These are phyloP conservation scores for Annulohypoxylon maeteangense DNA, from an alignment of 495 filamentous ascomycete species.

Conservation along the genomic window DNA sequence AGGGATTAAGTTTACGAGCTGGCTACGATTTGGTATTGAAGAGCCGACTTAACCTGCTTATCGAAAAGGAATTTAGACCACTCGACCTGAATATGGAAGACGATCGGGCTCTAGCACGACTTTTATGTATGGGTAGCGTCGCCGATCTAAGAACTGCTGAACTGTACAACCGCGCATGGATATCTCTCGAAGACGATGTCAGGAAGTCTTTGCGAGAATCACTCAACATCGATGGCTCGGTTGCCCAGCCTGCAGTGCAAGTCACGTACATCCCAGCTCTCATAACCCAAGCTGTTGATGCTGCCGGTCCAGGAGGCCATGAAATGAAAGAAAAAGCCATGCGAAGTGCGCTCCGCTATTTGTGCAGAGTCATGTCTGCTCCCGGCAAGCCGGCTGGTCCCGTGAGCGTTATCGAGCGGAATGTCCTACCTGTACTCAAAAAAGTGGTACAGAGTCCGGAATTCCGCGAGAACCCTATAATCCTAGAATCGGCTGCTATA, in stretches of 20 bases:
- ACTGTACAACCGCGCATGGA: conserved; percentile 47
- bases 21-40: conserved; percentile 52
- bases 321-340: conserved; percentile 30
- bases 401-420: conserved; percentile 39
- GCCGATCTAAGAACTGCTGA: conserved; percentile 42
- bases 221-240: conserved; percentile 50
- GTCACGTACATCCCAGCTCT: conserved; percentile 53
- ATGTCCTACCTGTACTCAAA: conserved; percentile 28
- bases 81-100: conserved; percentile 37
- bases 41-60: conserved; percentile 40
- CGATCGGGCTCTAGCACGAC: conserved; percentile 49
- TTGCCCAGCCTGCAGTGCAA: conserved; percentile 47
- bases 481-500: conserved; percentile 29
- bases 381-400: conserved; percentile 16
- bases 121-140: conserved; percentile 53
- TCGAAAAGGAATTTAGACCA: conserved; percentile 42
- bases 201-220: conserved; percentile 35
- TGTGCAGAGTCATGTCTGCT: conserved; percentile 35
- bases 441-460: conserved; percentile 25
- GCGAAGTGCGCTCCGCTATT: conserved; percentile 33
- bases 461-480: conserved; percentile 33
- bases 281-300: conserved; percentile 36
- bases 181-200: conserved; percentile 33
- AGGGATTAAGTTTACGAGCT: conserved; percentile 34
- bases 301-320: conserved; percentile 5